Conservation (phyloP, 257 asterid genomes). For the Verbascum thapsus region DNA sequence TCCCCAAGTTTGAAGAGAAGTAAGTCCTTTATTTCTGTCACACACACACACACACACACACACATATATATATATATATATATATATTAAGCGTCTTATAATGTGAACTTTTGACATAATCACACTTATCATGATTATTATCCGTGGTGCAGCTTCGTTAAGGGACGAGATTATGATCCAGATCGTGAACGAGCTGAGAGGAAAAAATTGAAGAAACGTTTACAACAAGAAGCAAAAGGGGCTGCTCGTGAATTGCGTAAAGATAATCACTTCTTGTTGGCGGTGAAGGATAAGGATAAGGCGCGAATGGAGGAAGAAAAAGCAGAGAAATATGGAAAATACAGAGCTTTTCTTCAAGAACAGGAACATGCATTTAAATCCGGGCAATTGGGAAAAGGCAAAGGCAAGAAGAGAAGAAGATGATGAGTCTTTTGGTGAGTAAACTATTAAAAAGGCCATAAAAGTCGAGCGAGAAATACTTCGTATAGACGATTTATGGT, state of each 20-base stretch:
- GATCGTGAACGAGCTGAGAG: slow-evolving; percentile 84
- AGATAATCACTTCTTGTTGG: slow-evolving; percentile 74
- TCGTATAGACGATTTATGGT: no score
- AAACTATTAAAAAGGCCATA: no score
- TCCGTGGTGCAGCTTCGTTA: slow-evolving; percentile 64
- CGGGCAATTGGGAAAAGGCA: slow-evolving; percentile 81
- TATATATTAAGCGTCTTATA: neutral
- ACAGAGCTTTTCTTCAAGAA: slow-evolving; percentile 86
- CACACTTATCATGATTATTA: slow-evolving; percentile 18
- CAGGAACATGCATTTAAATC: slow-evolving; percentile 94
- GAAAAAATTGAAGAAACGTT: slow-evolving; percentile 63
- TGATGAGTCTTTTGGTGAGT: slow-evolving; percentile 51
- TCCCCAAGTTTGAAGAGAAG: slow-evolving; percentile 91
- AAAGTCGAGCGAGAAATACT: no score
- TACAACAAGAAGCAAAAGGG: slow-evolving; percentile 68
- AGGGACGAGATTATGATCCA: slow-evolving; percentile 98
- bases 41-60: no score
- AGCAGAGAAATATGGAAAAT: slow-evolving; percentile 66
- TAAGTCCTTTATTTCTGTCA: slow-evolving; percentile 35
- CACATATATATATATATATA: no score
- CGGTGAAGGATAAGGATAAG: slow-evolving; percentile 64
- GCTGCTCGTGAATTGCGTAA: slow-evolving; percentile 83
- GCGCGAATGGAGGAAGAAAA: slow-evolving; percentile 58
- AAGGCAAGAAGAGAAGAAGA: slow-evolving; percentile 68
- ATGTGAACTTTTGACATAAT: neutral